Conservation (phyloP, 345 rosid species). For the Nasturtium officinale region DNA sequence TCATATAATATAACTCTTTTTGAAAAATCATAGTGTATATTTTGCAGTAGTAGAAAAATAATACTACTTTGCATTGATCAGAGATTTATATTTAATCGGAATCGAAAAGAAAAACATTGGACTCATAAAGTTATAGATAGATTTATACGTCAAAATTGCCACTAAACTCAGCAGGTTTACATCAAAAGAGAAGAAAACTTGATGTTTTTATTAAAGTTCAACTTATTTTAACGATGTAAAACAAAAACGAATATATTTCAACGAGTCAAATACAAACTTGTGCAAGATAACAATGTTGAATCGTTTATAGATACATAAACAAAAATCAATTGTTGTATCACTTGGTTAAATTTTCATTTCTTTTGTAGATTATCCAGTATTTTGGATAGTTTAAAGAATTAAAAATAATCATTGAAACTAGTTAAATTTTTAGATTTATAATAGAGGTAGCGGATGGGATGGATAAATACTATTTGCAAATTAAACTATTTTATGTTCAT, state of each 20-base stretch:
- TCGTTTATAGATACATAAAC: neutral
- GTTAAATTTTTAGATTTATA: no score
- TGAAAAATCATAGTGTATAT: neutral
- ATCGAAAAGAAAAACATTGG: neutral
- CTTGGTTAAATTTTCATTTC: neutral
- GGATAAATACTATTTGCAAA: no score
- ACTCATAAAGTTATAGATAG: neutral
- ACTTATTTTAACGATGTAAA: neutral
- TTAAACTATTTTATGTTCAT: no score
- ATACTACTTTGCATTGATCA: neutral
- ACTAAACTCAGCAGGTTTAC: neutral
- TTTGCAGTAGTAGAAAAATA: neutral
- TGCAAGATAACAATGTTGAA: neutral
- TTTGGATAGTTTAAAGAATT: neutral
- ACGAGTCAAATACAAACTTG: neutral
- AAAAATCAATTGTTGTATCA: neutral
- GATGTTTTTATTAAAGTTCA: neutral
- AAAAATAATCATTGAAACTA: neutral
- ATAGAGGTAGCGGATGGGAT: no score
- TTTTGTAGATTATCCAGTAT: neutral
- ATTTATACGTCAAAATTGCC: neutral
- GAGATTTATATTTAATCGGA: neutral
- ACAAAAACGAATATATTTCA: neutral
- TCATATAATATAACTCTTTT: no score
- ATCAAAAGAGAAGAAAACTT: neutral